Evolutionary conservation across 768 basidiomycete species (phyloP), one percentile per base, ranked within the genome.

Genomic region (Phanerodontia chrysosporium): DNA sequence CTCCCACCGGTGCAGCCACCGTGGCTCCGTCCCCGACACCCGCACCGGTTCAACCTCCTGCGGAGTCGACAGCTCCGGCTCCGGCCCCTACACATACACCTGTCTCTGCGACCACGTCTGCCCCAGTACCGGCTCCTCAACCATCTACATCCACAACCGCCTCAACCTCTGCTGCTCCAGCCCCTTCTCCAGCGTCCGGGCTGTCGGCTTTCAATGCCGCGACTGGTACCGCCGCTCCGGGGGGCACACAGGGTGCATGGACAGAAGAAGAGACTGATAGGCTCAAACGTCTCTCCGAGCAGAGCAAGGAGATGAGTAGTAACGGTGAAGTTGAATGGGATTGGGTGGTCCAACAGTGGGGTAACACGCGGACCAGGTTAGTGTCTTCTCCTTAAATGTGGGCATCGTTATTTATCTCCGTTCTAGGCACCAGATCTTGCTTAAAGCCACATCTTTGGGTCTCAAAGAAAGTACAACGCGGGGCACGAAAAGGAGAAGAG

Each of bases 251-350:
- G 52, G 90, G 89, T 0, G 78, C 87, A 7, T 92, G 90, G 91
- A 82, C 87, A 2, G 86, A 90, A 7, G 88, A 87, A 59, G 91
- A 93, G 67, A 82, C 81, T 0, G 87, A 89, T 61, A 78, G 82
- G 42, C 67, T 93, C 59, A 86, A 79, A 69, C 82, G 78, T 54
- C 67, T 92, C 22, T 84, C 87, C 0, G 90, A 91, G 61, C 83
- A 89, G 54, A 85, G 84, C 67, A 80, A 66, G 55, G 64, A 80
- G 58, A 70, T 75, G 52, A 70, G 69, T 29, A 62, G 65, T 45
- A 76, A 78, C 54, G 82, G 83, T 13, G 86, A 87, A 59, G 85
- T 87, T 42, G 87, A 89, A 52, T 93, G 90, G 90, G 90, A 92
- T 69, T 83, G 85, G 75, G 80, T 92, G 24, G 83, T 86, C 52